Evolutionary conservation across 257 asterid species (phyloP).

Genomic region (Agastache rugosa): DNA sequence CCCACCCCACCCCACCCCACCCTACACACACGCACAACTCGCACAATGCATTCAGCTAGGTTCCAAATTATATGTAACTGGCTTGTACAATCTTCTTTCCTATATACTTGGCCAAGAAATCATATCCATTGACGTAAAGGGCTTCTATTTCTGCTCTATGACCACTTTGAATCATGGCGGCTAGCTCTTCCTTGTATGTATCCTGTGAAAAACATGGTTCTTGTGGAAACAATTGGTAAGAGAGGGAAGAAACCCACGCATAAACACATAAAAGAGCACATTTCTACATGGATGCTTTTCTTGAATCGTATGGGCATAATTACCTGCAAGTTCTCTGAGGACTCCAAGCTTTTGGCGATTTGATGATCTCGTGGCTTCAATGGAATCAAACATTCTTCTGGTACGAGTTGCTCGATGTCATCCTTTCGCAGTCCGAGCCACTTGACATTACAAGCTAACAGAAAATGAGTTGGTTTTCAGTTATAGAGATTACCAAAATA

Average conservation of each 20-base stretch:
- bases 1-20: too few species aligned
- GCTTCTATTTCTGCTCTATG: constrained; percentile 91
- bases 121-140: constrained; percentile 81
- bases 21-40: too few species aligned
- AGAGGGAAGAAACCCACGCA: background rate
- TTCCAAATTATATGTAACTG: constrained; percentile 48
- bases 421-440: constrained; percentile 94
- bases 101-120: constrained; percentile 68
- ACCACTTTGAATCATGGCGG: constrained; percentile 68
- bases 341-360: constrained; percentile 72
- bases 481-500: constrained; percentile 2
- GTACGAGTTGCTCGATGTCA: constrained; percentile 69
- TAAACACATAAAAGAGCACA: background rate
- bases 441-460: constrained; percentile 81
- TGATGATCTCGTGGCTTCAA: constrained; percentile 74
- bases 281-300: background rate
- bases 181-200: constrained; percentile 78
- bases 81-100: constrained; percentile 83
- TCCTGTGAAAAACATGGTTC: constrained; percentile 50
- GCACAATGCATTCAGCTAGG: background rate
- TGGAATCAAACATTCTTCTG: constrained; percentile 73
- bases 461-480: constrained; percentile 24
- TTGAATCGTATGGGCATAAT: background rate
- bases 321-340: constrained; percentile 80
- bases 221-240: background rate